A percentile compares a stretch with the other conserved stretches of the same genome.
Evolutionary conservation across 2,329 filamentous ascomycete species (phyloP).

Genomic region (Cadophora sp.): DNA sequence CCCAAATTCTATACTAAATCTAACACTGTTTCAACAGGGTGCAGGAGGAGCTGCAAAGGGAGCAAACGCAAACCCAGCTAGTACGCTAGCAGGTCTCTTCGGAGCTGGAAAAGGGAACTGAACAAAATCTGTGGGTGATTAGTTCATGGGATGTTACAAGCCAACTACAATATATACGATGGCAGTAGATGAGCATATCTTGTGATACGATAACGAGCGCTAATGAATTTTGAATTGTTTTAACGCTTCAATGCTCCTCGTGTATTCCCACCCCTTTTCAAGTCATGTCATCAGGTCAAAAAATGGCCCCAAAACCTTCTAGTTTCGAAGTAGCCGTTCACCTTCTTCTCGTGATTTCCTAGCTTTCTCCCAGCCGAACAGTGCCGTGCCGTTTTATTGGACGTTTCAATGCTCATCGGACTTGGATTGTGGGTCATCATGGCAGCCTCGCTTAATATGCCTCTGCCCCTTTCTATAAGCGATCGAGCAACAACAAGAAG

Average conservation of each 20-base stretch:
- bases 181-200: neutral
- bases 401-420: no score
- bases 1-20: no score
- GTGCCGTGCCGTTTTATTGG: no score
- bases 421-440: no score
- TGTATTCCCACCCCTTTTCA: neutral
- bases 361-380: no score
- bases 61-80: slow-evolving; percentile 1
- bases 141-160: no score
- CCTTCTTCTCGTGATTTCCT: no score
- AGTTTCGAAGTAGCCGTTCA: no score
- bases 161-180: slow-evolving; percentile 1
- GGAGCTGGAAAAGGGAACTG: slow-evolving; percentile 10
- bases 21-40: neutral
- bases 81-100: slow-evolving; percentile 20
- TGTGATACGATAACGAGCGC: neutral
- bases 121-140: neutral
- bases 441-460: no score
- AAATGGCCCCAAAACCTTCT: no score
- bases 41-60: neutral
- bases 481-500: no score
- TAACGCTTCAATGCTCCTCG: neutral
- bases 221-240: neutral
- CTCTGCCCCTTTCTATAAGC: no score
- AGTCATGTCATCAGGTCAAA: neutral